Conservation (phyloP, 331 rosid genomes). For the Pyracantha coccinea region DNA sequence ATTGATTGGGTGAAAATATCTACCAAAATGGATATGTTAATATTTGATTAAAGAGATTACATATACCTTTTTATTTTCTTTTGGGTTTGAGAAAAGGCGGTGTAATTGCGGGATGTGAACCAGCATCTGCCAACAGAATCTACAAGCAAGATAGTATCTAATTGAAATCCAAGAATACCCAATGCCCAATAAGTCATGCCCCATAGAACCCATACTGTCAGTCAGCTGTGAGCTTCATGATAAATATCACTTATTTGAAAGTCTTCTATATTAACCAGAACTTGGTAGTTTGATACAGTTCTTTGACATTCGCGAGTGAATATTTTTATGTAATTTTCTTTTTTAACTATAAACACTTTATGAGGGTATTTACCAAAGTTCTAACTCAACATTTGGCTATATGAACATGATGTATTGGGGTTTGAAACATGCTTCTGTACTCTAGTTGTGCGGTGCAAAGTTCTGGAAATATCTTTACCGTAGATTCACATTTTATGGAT, state of each 20-base stretch:
- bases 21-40: not conserved
- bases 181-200: not conserved
- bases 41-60: not conserved
- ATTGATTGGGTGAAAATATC: not conserved
- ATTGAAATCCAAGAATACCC: not conserved
- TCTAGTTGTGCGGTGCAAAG: not conserved
- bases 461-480: not conserved
- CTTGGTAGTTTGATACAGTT: not conserved
- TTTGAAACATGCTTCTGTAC: not conserved
- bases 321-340: not conserved
- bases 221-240: not conserved
- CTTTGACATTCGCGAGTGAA: not conserved
- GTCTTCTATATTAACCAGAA: not conserved
- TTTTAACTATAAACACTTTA: not conserved
- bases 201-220: not conserved
- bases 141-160: not conserved
- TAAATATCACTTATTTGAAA: not conserved
- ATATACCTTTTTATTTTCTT: not conserved
- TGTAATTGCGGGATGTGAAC: not conserved
- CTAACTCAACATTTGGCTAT: not conserved
- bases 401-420: not conserved
- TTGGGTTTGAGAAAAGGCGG: not conserved
- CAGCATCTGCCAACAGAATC: not conserved
- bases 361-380: not conserved
- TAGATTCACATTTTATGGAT: not conserved